These are phyloP conservation scores for Boletus reticuloceps DNA, from an alignment of 768 basidiomycete species.

Conservation along the genomic window DNA sequence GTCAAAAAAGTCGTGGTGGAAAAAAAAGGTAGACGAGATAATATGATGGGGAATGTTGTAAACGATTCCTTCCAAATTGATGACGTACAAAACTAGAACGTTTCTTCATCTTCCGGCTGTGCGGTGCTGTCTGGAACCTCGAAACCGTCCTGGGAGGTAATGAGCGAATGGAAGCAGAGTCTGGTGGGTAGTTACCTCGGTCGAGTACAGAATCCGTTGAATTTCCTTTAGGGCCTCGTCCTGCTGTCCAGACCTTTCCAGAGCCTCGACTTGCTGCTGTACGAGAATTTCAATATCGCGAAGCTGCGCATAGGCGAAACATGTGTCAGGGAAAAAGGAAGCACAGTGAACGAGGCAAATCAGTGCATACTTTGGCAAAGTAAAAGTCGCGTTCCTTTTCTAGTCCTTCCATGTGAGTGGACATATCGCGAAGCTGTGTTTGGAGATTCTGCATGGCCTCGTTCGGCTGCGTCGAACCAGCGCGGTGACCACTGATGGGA, in stretches of 20 bases:
- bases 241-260: constrained; percentile 55
- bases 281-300: constrained; percentile 95
- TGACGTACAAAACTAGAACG: constrained; percentile 45
- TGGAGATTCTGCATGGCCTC: constrained; percentile 70
- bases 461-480: constrained; percentile 63
- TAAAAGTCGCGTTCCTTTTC: constrained; percentile 99
- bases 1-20: constrained; percentile 7
- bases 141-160: constrained; percentile 73
- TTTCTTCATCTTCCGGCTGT: constrained; percentile 76
- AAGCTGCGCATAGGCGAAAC: constrained; percentile 50
- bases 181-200: constrained; percentile 64
- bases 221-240: constrained; percentile 70
- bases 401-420: constrained; percentile 77
- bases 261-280: constrained; percentile 69
- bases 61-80: constrained; percentile 4
- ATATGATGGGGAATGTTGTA: constrained; percentile 2
- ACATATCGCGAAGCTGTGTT: constrained; percentile 78
- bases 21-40: constrained; percentile 6
- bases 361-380: constrained; percentile 80
- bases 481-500: constrained; percentile 65
- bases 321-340: constrained; percentile 3
- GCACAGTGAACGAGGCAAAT: not conserved
- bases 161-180: constrained; percentile 4
- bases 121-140: constrained; percentile 73
- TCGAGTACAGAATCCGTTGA: constrained; percentile 91